A percentile compares a stretch with the other conserved stretches of the same genome.
Evolutionary conservation across 192 early-diverging fungal genomes (phyloP).

Genomic region (Backusella circina): DNA sequence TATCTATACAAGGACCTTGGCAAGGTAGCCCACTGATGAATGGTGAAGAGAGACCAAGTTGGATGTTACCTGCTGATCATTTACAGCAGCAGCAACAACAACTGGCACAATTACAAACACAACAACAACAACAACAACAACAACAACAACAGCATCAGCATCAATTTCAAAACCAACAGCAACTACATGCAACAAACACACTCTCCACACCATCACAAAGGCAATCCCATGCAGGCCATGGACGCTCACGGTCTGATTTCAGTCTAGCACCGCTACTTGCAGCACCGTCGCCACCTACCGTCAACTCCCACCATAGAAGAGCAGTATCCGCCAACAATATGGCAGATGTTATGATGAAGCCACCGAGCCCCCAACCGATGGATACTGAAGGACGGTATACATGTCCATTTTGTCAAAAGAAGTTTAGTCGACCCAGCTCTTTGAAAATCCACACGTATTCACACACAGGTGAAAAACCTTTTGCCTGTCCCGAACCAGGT

Average conservation of each 20-base stretch:
- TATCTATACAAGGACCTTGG: constrained; percentile 9
- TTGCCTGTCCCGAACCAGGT: constrained; percentile 56
- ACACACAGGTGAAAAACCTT: constrained; percentile 77
- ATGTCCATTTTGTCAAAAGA: constrained; percentile 59
- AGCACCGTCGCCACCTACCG: background rate
- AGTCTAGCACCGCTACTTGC: background rate
- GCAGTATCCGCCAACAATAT: constrained; percentile 4
- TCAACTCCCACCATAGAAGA: background rate
- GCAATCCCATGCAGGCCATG: constrained; percentile 4
- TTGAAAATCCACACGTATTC: constrained; percentile 67
- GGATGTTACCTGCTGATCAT: constrained; percentile 3
- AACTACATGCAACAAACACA: background rate
- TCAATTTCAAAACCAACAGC: background rate
- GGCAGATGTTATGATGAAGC: background rate
- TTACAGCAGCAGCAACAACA: constrained; percentile 8
- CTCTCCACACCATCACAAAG: background rate
- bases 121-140: background rate
- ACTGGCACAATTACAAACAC: background rate
- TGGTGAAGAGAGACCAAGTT: background rate
- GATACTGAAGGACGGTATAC: background rate
- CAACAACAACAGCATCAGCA: background rate
- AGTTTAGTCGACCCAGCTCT: constrained; percentile 67
- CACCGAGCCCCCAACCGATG: background rate
- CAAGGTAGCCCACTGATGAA: background rate
- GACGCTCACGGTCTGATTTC: constrained; percentile 2